Evolutionary conservation across 2,329 filamentous ascomycete species (phyloP), one percentile per base, ranked within the genome.

Genomic region (Elsinoe batatas): DNA sequence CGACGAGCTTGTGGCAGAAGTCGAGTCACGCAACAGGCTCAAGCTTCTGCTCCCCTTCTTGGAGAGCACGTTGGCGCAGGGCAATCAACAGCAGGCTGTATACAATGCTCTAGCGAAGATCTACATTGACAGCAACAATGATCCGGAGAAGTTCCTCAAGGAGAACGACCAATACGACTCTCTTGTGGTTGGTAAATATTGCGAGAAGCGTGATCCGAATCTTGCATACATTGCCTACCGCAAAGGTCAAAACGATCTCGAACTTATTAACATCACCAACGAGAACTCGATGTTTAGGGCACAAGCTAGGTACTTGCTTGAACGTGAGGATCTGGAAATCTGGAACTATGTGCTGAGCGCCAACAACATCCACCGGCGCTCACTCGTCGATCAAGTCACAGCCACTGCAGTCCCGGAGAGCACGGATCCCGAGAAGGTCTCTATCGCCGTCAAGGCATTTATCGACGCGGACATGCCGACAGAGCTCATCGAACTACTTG

Each of bases 211-310:
- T 33, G 93, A 98, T 65, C 93, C 93, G 60, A 95, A 95, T 69
- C 77, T 98, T 55, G 91, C 89, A 2, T 95, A 87, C 72, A 95
- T 97, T 68, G 88, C 90, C 59, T 98, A 96, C 71, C 81, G 84
- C 64, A 98, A 98, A 78, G 93, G 93, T 17, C 88, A 96, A 72
- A 98, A 98, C 62, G 93, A 98, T 66, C 75, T 98, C 32, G 94
- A 98, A 74, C 81, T 98, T 56, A 91, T 98, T 72, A 93, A 87
- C 71, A 91, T 98, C 67, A 97, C 93, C 67, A 98, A 97, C 65
- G 94, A 98, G 74, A 98, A 98, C 74, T 85, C 88, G n/a, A 98
- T 98, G 93, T 98, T 95, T 80, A 87, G 91, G 65, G 88, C 88
- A n/a, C 93, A 98, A 72, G 91, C 91, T 57, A 86, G 93, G 36